A percentile compares a stretch with the other conserved stretches of the same genome.
phyloP scores from a whole-genome alignment of 805 yeast species.

The Lachancea kluyveri region DNA sequence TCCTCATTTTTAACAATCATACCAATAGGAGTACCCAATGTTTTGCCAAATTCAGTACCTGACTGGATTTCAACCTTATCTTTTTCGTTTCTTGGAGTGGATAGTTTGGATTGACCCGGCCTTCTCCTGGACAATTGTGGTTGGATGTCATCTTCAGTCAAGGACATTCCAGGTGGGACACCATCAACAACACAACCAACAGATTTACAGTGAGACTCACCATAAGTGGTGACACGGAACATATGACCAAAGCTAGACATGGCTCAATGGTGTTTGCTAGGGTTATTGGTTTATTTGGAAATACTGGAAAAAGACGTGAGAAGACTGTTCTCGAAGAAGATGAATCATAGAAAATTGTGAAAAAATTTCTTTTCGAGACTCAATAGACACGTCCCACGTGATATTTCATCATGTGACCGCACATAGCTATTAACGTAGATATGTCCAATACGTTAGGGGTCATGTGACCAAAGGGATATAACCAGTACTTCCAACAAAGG shows the following conservation, averaged over 20 bases:
- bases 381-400: too few relatives aligned
- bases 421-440: too few relatives aligned
- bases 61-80: slow-evolving; percentile 90
- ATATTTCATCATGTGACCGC: too few relatives aligned
- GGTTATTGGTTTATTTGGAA: too few relatives aligned
- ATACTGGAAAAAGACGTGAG: too few relatives aligned
- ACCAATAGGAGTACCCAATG: slow-evolving; percentile 93
- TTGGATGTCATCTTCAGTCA: slow-evolving; percentile 84
- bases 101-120: slow-evolving; percentile 90
- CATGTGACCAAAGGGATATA: too few relatives aligned
- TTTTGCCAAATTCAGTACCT: slow-evolving; percentile 85
- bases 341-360: too few relatives aligned
- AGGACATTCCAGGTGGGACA: slow-evolving; percentile 88
- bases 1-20: slow-evolving; percentile 92
- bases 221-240: slow-evolving; percentile 84
- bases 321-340: too few relatives aligned
- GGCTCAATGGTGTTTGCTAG: too few relatives aligned
- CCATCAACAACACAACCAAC: slow-evolving; percentile 99
- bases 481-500: too few relatives aligned
- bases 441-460: too few relatives aligned
- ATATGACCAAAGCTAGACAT: slow-evolving; percentile 73
- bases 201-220: slow-evolving; percentile 95
- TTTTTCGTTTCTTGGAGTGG: slow-evolving; percentile 95
- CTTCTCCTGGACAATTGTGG: slow-evolving; percentile 95
- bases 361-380: too few relatives aligned